Conservation (phyloP, 2,329 filamentous ascomycete species). For the Macrophomina phaseolina region DNA sequence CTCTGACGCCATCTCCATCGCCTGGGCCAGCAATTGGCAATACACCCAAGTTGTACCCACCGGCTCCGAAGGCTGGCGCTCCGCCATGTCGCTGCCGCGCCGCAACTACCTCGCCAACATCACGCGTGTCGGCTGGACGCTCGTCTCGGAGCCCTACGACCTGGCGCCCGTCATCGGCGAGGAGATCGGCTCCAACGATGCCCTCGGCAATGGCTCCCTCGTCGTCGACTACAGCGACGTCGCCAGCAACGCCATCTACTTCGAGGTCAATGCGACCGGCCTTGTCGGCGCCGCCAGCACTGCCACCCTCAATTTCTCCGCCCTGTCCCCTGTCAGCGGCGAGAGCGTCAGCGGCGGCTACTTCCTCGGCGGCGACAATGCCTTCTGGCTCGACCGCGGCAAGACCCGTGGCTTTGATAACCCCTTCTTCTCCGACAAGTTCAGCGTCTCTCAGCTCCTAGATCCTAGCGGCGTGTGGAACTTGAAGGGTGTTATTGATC, state of each 20-base stretch:
- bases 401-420: conserved; percentile 58
- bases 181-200: conserved; percentile 50
- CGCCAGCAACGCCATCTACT: conserved; percentile 58
- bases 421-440: conserved; percentile 62
- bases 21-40: conserved; percentile 67
- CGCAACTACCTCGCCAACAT: conserved; percentile 59
- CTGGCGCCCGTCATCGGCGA: conserved; percentile 54
- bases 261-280: conserved; percentile 59
- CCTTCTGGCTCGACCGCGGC: conserved; percentile 60
- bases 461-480: conserved; percentile 41
- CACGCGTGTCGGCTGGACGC: conserved; percentile 57
- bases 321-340: conserved; percentile 55
- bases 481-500: conserved; percentile 60
- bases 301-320: conserved; percentile 59
- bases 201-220: conserved; percentile 56
- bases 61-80: conserved; percentile 60
- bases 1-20: conserved; percentile 54
- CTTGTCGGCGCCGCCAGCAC: conserved; percentile 41
- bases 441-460: conserved; percentile 45
- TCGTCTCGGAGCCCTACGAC: conserved; percentile 59
- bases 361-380: conserved; percentile 55
- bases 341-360: conserved; percentile 59
- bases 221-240: conserved; percentile 59
- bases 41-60: conserved; percentile 63
- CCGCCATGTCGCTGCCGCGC: conserved; percentile 59